Evolutionary conservation across 2,329 filamentous ascomycete genomes (phyloP).

Genomic region (Trichoderma sp.): DNA sequence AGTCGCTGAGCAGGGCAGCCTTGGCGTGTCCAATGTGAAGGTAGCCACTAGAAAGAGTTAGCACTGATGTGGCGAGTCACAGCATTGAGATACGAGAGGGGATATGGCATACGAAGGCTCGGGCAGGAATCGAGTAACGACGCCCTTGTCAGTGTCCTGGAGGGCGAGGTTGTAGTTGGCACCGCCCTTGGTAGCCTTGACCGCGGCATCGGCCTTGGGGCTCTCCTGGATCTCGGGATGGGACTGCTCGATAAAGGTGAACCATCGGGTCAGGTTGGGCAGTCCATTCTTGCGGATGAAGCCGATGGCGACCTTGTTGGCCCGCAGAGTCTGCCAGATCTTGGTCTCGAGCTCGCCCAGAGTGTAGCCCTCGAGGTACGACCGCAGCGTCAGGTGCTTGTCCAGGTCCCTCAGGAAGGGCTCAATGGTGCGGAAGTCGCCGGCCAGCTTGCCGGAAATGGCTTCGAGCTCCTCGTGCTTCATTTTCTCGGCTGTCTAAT

Average conservation of each 20-base stretch:
- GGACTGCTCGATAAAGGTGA: conserved; percentile 77
- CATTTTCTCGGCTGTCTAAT: conserved; percentile 46
- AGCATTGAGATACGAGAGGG: not conserved
- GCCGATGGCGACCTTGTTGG: conserved; percentile 80
- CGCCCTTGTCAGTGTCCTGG: conserved; percentile 80
- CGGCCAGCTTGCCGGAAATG: conserved; percentile 54
- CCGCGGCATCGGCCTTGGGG: conserved; percentile 69
- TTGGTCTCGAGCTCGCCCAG: conserved; percentile 76
- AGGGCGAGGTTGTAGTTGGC: conserved; percentile 88
- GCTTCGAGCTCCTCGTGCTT: conserved; percentile 59
- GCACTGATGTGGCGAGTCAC: not conserved
- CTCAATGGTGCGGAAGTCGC: conserved; percentile 83
- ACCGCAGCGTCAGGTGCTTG: conserved; percentile 82
- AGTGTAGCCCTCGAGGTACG: conserved; percentile 80
- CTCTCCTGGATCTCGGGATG: conserved; percentile 75
- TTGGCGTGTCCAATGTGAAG: conserved; percentile 96
- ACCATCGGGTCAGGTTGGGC: conserved; percentile 82
- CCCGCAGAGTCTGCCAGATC: conserved; percentile 80
- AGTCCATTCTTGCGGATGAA: conserved; percentile 78
- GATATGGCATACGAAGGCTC: conserved; percentile 74
- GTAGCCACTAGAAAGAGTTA: conserved; percentile 61
- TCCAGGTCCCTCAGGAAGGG: conserved; percentile 75
- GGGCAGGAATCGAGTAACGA: conserved; percentile 89
- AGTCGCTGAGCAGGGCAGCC: conserved; percentile 90
- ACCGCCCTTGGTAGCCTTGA: conserved; percentile 76